Conservation (phyloP, 192 early-diverging fungal genomes). For the Dispira simplex region DNA sequence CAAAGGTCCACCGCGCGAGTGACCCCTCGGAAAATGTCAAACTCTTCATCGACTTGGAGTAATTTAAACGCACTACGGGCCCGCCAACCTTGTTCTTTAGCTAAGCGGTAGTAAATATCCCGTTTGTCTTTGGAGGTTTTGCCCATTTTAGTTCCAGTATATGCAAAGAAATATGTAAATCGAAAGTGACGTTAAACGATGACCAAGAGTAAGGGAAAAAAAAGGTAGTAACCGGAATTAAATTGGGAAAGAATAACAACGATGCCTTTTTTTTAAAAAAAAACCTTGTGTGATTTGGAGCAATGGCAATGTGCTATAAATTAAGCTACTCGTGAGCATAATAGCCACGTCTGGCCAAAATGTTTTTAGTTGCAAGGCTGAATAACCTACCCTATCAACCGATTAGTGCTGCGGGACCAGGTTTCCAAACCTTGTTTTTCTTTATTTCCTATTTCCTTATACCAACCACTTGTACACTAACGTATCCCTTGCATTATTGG, state of each 20-base stretch:
- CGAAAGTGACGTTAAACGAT: not conserved
- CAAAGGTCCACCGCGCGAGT: constrained; percentile 88
- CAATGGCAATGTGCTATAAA: constrained; percentile 4
- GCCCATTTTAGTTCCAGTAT: constrained; percentile 34
- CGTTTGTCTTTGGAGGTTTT: constrained; percentile 87
- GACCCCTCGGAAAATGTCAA: constrained; percentile 78
- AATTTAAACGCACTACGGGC: constrained; percentile 96
- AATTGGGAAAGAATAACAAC: not conserved
- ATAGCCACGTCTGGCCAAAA: no score
- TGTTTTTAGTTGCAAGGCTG: no score
- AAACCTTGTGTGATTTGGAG: not conserved
- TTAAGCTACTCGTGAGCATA: not conserved
- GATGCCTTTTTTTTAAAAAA: not conserved
- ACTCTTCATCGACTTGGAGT: constrained; percentile 92
- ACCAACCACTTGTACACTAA: not conserved
- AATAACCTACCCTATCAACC: no score
- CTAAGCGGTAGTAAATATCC: constrained; percentile 91
- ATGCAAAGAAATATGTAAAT: not conserved
- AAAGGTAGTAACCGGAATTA: not conserved
- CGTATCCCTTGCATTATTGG: not conserved
- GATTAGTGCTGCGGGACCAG: no score
- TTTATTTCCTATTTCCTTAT: not conserved
- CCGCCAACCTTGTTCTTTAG: constrained; percentile 96
- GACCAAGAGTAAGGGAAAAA: not conserved
- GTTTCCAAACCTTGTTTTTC: no score